phyloP scores from a whole-genome alignment of 2,329 filamentous ascomycete genomes.

The Daldinia sp. region DNA sequence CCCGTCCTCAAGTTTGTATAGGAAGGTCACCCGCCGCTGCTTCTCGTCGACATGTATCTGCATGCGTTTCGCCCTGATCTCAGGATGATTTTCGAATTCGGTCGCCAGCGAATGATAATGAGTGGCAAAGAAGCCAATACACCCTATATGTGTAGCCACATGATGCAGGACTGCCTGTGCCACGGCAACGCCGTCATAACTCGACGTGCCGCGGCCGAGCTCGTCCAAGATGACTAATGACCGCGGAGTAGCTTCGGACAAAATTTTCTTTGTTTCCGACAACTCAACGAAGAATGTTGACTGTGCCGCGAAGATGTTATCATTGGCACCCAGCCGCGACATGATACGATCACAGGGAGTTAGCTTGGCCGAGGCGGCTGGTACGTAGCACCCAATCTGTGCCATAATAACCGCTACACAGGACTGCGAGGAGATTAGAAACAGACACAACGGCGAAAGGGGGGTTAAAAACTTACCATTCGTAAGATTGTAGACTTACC shows the following conservation, averaged over 20 bases:
- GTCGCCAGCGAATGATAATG: slow-evolving; percentile 95
- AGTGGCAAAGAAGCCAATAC: slow-evolving; percentile 95
- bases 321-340: slow-evolving; percentile 95
- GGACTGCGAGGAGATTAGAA: slow-evolving; percentile 63
- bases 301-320: slow-evolving; percentile 98
- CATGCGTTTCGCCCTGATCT: slow-evolving; percentile 89
- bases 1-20: slow-evolving; percentile 92
- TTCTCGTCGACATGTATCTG: slow-evolving; percentile 90
- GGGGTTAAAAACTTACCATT: slow-evolving; percentile 69
- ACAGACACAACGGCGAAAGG: not conserved
- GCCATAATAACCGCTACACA: slow-evolving; percentile 98
- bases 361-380: slow-evolving; percentile 80
- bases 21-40: slow-evolving; percentile 87
- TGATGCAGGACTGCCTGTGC: slow-evolving; percentile 98
- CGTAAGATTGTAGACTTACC: slow-evolving; percentile 96
- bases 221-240: slow-evolving; percentile 97
- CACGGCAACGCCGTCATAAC: slow-evolving; percentile 95
- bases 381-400: slow-evolving; percentile 93
- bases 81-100: slow-evolving; percentile 89
- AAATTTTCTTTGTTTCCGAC: slow-evolving; percentile 97
- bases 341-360: slow-evolving; percentile 97
- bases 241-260: slow-evolving; percentile 90
- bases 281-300: slow-evolving; percentile 98
- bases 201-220: slow-evolving; percentile 91
- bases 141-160: slow-evolving; percentile 90